Evolutionary conservation across 202 grass and related monocot genomes (phyloP).

Genomic region (Brachypodium distachyon): DNA sequence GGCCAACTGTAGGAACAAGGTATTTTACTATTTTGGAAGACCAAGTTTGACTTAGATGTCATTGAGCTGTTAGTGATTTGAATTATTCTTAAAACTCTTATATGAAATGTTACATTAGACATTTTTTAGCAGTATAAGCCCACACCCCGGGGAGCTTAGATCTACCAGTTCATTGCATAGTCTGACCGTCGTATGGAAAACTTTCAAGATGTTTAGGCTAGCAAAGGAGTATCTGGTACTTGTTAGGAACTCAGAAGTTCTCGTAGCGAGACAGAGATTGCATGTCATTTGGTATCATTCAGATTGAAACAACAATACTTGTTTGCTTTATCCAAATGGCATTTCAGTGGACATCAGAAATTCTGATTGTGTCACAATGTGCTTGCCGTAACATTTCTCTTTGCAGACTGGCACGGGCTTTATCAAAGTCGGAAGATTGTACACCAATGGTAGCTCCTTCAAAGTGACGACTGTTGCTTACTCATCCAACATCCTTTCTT

Average conservation of each 20-base stretch:
- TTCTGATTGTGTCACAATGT: not conserved
- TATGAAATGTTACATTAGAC: too few relatives aligned
- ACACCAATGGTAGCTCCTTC: slow-evolving; percentile 22
- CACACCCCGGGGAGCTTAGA: not conserved
- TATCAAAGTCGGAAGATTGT: slow-evolving; percentile 62
- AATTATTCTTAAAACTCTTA: not conserved
- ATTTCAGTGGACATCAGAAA: not conserved
- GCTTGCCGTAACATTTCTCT: not conserved
- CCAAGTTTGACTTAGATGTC: not conserved
- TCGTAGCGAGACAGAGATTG: not conserved
- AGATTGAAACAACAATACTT: not conserved
- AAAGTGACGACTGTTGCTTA: not conserved
- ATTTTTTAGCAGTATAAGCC: not conserved
- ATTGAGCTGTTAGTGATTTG: not conserved
- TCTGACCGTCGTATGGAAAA: not conserved
- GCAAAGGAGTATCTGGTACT: not conserved
- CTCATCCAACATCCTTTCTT: slow-evolving; percentile 23
- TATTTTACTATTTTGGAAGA: not conserved
- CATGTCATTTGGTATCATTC: not conserved
- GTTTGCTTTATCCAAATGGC: not conserved
- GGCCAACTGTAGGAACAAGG: not conserved
- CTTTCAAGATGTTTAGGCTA: not conserved
- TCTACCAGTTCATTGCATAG: not conserved
- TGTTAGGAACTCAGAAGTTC: not conserved
- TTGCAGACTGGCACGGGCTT: slow-evolving; percentile 80